Evolutionary conservation across 2,329 filamentous ascomycete genomes (phyloP).

Genomic region (Teratosphaeria destructans): DNA sequence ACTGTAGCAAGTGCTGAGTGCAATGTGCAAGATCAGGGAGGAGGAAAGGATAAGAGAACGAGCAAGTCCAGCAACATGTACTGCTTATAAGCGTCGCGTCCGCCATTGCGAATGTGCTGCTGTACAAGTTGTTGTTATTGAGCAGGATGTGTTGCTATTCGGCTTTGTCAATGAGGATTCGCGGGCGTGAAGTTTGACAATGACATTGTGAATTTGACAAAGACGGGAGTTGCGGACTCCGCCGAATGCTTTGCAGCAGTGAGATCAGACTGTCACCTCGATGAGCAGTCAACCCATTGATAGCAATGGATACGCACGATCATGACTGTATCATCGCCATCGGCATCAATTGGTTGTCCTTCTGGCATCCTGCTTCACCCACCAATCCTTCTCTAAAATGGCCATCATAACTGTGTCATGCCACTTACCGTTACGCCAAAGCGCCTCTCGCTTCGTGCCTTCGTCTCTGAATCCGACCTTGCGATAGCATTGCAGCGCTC

Average conservation of each 20-base stretch:
- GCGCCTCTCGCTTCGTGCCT: neutral
- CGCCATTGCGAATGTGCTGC: neutral
- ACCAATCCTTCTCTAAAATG: neutral
- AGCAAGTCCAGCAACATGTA: neutral
- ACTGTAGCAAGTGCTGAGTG: neutral
- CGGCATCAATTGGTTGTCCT: neutral
- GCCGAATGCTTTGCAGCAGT: neutral
- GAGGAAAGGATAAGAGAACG: neutral
- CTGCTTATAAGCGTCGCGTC: neutral
- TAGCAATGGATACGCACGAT: neutral
- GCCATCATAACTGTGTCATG: neutral
- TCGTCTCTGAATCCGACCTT: neutral
- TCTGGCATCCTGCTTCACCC: neutral
- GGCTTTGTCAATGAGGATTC: neutral
- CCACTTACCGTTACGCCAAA: neutral
- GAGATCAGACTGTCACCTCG: neutral
- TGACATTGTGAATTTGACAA: neutral
- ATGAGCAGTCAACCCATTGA: neutral
- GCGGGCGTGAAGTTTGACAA: neutral
- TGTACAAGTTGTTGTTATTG: neutral
- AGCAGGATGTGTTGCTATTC: neutral
- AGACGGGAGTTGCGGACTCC: neutral
- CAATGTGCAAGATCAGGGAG: neutral
- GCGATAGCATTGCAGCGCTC: neutral
- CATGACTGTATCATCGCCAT: neutral